A percentile compares a stretch with the other conserved stretches of the same genome.
Evolutionary conservation across 2,329 filamentous ascomycete genomes (phyloP).

Genomic region (Knoxdaviesia capensis): DNA sequence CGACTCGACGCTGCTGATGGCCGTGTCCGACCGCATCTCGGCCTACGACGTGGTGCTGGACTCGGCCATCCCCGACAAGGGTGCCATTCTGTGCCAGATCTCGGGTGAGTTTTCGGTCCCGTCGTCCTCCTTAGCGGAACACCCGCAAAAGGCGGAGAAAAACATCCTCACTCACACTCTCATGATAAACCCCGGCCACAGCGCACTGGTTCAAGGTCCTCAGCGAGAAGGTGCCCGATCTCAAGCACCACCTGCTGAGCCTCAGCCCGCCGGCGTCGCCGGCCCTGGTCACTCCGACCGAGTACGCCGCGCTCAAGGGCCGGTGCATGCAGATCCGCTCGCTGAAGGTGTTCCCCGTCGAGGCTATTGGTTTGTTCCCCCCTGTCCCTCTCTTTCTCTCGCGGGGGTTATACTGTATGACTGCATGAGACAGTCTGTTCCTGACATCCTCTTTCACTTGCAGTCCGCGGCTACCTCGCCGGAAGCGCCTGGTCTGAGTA

Average conservation of each 20-base stretch:
- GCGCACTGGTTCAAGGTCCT: slow-evolving; percentile 35
- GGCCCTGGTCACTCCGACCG: slow-evolving; percentile 14
- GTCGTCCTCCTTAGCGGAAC: too few relatives aligned
- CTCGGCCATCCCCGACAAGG: slow-evolving; percentile 41
- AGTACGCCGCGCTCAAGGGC: slow-evolving; percentile 32
- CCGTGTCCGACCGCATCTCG: slow-evolving; percentile 77
- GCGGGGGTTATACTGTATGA: slow-evolving; percentile 1
- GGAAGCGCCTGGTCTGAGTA: slow-evolving; percentile 71
- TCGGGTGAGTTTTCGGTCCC: slow-evolving; percentile 6
- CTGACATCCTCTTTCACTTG: neutral
- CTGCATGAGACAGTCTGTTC: slow-evolving; percentile 6
- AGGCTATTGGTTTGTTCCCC: slow-evolving; percentile 33
- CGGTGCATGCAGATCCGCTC: slow-evolving; percentile 63
- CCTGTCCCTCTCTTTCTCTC: slow-evolving; percentile 5
- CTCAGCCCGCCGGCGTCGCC: slow-evolving; percentile 17
- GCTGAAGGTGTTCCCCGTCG: slow-evolving; percentile 56
- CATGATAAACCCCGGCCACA: slow-evolving; percentile 11
- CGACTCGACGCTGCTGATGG: slow-evolving; percentile 47
- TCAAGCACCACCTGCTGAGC: slow-evolving; percentile 31
- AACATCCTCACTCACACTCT: too few relatives aligned
- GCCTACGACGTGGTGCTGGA: slow-evolving; percentile 84
- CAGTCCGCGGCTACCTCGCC: slow-evolving; percentile 72
- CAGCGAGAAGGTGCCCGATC: slow-evolving; percentile 20
- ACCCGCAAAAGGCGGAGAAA: too few relatives aligned
- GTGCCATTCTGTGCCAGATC: slow-evolving; percentile 24